Evolutionary conservation across 208 protist species (phyloP).

Genomic region (Acanthamoeba triangularis): DNA sequence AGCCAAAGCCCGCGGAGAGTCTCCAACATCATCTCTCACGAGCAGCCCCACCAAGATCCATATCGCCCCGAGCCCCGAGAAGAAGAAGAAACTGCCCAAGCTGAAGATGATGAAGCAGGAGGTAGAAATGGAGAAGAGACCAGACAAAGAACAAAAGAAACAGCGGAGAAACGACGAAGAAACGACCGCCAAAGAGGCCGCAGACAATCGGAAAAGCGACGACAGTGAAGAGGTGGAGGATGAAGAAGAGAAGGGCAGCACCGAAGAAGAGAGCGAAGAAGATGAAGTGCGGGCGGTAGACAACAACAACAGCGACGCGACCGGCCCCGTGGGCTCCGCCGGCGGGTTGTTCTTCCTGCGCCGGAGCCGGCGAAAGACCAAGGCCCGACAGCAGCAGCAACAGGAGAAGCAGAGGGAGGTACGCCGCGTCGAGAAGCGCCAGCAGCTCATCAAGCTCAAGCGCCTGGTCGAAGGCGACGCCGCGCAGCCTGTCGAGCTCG

Average conservation of each 20-base stretch:
- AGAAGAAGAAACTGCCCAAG: too few species aligned
- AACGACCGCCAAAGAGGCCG: neutral
- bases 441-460: slow-evolving; percentile 5
- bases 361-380: neutral
- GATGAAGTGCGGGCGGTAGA: neutral
- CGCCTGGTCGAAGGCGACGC: neutral
- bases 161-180: neutral
- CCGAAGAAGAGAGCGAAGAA: neutral
- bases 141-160: neutral
- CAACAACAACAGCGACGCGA: neutral
- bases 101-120: too few species aligned
- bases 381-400: neutral
- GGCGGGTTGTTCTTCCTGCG: neutral
- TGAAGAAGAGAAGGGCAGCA: neutral
- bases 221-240: neutral
- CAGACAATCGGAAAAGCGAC: neutral
- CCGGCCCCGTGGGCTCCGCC: neutral
- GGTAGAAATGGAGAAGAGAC: too few species aligned
- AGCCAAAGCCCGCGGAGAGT: too few species aligned
- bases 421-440: neutral
- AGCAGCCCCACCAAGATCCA: too few species aligned
- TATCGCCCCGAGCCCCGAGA: too few species aligned
- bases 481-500: neutral
- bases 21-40: too few species aligned
- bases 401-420: neutral